Conservation (phyloP, 2,329 filamentous ascomycete genomes). For the Scytalidium sp. region DNA sequence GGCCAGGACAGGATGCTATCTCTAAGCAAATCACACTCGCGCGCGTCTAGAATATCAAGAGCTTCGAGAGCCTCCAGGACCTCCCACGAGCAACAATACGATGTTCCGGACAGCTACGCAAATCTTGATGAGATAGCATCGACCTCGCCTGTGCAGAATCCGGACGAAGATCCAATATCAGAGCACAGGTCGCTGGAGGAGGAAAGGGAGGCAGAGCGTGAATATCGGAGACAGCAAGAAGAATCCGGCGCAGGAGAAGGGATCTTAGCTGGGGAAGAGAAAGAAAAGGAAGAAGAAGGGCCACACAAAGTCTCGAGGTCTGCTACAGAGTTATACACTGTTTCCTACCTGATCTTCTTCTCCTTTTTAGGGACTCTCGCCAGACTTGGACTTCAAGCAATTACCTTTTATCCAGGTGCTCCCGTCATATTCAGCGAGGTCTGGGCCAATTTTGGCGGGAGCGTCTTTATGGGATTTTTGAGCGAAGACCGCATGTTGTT, state of each 20-base stretch:
- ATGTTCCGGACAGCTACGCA: conserved; percentile 29
- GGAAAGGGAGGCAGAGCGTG: conserved; percentile 12
- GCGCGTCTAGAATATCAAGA: conserved; percentile 6
- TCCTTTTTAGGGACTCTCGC: conserved; percentile 81
- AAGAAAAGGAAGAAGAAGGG: conserved; percentile 6
- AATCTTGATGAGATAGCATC: conserved; percentile 41
- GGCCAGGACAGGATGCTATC: conserved; percentile 10
- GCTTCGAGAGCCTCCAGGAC: conserved; percentile 1
- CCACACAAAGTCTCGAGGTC: conserved; percentile 41
- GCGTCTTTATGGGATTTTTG: conserved; percentile 81
- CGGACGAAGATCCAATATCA: conserved; percentile 32
- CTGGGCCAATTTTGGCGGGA: conserved; percentile 86
- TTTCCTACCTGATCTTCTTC: conserved; percentile 84
- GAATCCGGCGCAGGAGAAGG: conserved; percentile 3
- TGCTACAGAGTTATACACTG: conserved; percentile 62
- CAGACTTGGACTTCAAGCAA: conserved; percentile 72
- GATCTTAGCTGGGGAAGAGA: conserved; percentile 7
- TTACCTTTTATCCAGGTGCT: conserved; percentile 76
- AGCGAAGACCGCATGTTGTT: conserved; percentile 76
- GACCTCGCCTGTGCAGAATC: conserved; percentile 43
- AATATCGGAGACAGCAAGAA: conserved; percentile 10
- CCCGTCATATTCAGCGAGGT: conserved; percentile 72
- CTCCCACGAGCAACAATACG: conserved; percentile 11
- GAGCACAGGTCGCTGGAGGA: conserved; percentile 39
- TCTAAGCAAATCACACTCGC: conserved; percentile 6